phyloP scores from a whole-genome alignment of 306 rosid genomes.

The Prosopis cineraria region DNA sequence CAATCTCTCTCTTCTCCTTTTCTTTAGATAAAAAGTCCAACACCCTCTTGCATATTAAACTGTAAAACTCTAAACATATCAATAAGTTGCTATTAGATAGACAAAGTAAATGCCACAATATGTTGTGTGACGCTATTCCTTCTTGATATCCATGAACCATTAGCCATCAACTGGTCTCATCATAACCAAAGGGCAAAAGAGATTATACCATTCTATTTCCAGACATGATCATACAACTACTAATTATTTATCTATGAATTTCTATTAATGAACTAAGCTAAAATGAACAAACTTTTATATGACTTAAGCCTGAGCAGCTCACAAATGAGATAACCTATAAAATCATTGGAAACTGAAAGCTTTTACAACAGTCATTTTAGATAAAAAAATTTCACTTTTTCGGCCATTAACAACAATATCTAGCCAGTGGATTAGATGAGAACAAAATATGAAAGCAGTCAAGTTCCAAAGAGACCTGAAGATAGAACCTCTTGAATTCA shows the following conservation, averaged over 20 bases:
- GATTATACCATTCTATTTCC: slow-evolving; percentile 1
- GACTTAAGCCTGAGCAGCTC: neutral
- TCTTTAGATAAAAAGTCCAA: neutral
- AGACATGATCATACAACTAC: neutral
- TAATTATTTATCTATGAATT: neutral
- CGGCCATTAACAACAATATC: neutral
- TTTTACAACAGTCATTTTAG: neutral
- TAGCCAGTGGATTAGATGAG: neutral
- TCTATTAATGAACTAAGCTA: neutral
- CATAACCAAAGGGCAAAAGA: neutral
- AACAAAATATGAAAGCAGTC: slow-evolving; percentile 27
- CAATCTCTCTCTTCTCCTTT: neutral
- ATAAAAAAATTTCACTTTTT: neutral
- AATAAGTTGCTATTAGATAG: neutral
- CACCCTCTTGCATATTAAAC: neutral
- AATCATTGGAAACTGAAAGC: neutral
- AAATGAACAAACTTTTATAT: neutral
- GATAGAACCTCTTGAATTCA: slow-evolving; percentile 89
- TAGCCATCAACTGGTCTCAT: neutral
- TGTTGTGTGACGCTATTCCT: neutral
- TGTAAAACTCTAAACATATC: neutral
- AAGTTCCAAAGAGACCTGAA: slow-evolving; percentile 67
- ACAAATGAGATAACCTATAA: neutral
- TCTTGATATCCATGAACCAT: neutral
- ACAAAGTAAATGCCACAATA: neutral